A percentile compares a stretch with the other conserved stretches of the same genome.
phyloP scores from a whole-genome alignment of 345 rosid species.

The Pistacia vera region DNA sequence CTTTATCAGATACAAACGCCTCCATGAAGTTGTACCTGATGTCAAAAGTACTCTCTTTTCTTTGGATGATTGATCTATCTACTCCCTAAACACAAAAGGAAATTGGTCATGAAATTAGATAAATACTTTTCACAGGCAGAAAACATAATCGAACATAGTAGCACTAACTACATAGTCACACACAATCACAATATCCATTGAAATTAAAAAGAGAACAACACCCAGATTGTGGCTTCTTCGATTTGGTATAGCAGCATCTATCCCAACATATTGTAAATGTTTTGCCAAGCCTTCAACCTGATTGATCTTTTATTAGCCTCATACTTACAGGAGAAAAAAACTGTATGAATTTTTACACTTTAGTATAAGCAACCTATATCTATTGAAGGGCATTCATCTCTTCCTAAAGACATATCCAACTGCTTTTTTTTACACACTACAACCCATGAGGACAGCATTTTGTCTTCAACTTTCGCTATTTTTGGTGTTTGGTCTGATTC shows the following conservation, averaged over 20 bases:
- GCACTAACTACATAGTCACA: not conserved
- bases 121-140: not conserved
- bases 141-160: not conserved
- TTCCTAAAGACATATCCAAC: slow-evolving; percentile 52
- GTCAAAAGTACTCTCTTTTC: slow-evolving; percentile 86
- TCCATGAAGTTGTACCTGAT: slow-evolving; percentile 79
- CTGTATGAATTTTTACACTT: not conserved
- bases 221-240: slow-evolving; percentile 80
- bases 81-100: slow-evolving; percentile 48
- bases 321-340: not conserved
- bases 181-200: not conserved
- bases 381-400: slow-evolving; percentile 71
- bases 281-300: slow-evolving; percentile 97
- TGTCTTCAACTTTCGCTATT: slow-evolving; percentile 62
- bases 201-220: slow-evolving; percentile 16
- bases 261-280: slow-evolving; percentile 89
- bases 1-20: slow-evolving; percentile 69
- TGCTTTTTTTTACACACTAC: slow-evolving; percentile 37
- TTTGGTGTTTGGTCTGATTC: slow-evolving; percentile 73
- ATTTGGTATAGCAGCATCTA: slow-evolving; percentile 83
- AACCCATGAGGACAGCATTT: slow-evolving; percentile 32
- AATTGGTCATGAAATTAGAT: not conserved
- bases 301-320: slow-evolving; percentile 23
- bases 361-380: not conserved
- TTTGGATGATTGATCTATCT: slow-evolving; percentile 73